Evolutionary conservation across 2,329 filamentous ascomycete genomes (phyloP), one percentile per base, ranked within the genome.

Genomic region (Diaporthe sp.): DNA sequence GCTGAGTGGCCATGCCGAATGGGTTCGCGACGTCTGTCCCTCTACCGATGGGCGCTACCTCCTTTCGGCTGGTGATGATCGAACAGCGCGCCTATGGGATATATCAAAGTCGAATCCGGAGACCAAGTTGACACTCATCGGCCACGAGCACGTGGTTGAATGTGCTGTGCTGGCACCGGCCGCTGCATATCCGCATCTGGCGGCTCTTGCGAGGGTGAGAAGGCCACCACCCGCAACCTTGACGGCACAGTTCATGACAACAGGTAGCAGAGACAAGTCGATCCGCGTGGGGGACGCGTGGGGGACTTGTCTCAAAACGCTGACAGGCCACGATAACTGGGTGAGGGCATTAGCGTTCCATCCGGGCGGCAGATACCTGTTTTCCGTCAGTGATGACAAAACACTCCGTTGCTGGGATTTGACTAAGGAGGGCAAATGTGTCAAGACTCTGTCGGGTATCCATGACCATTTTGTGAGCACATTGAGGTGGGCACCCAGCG

Each of bases 271-370:
- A 82, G 96, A 98, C 84, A 98, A 98, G 87, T 94, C 93, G 0
- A 98, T 98, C 81, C 93, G 93, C 80, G 86, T 98, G 9, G 98
- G 96, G 95, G 95, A 98, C 82, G 90, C 93, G 15, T 91, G 95
- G 72, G 96, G 96, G 44, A 95, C 93, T 15, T 91, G 95, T 78
- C 92, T 98, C 82, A 96, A 95, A 83, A 97, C 94, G 0, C 87
- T 98, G 1, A 86, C 92, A 1, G 96, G 96, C 2, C 96, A 98
- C 82, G 96, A 98, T 83, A 98, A 98, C 82, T 98, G 96, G 96
- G 92, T 98, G 12, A 92, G 95, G 44, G 94, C 90, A 0, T 85
- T 98, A 8, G 92, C 95, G 13, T 98, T 98, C 83, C 96, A 98
- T 80, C 96, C 96, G 0, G 94, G 95, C 12, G 96, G 96, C 58